A percentile compares a stretch with the other conserved stretches of the same genome.
Conservation (phyloP, 2,329 filamentous ascomycete genomes). For the Paraconiothyrium brasiliense region DNA sequence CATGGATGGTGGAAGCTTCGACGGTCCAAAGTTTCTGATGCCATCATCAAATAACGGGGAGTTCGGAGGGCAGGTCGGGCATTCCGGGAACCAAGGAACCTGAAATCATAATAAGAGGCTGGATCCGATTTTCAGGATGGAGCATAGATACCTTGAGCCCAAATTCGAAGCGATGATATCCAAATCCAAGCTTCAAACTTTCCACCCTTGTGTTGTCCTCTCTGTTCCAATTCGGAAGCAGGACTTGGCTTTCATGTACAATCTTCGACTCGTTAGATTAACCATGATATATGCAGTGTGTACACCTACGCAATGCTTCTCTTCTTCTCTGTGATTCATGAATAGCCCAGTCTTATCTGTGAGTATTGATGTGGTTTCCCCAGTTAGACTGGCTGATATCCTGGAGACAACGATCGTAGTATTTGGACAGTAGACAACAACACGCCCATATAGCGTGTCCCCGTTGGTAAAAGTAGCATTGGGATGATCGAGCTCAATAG, state of each 20-base stretch:
- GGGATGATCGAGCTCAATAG: conserved; percentile 16
- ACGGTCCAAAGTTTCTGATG: conserved; percentile 6
- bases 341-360: conserved; percentile 20
- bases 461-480: conserved; percentile 19
- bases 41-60: conserved; percentile 12
- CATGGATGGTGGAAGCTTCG: conserved; percentile 23
- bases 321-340: conserved; percentile 18
- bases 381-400: conserved; percentile 19
- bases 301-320: conserved; percentile 16
- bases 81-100: conserved; percentile 21
- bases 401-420: conserved; percentile 20
- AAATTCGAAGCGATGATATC: conserved; percentile 26
- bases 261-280: conserved; percentile 11
- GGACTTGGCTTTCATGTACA: conserved; percentile 13
- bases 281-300: background rate
- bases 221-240: conserved; percentile 15
- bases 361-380: conserved; percentile 17
- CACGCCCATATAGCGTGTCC: conserved; percentile 15
- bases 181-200: conserved; percentile 14
- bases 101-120: conserved; percentile 4
- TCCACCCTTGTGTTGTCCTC: conserved; percentile 1
- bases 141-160: conserved; percentile 11
- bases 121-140: background rate
- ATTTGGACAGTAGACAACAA: conserved; percentile 21
- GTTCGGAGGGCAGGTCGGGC: conserved; percentile 21